phyloP scores from a whole-genome alignment of 169 alveolate genomes.

The Cryptosporidium parvum region DNA sequence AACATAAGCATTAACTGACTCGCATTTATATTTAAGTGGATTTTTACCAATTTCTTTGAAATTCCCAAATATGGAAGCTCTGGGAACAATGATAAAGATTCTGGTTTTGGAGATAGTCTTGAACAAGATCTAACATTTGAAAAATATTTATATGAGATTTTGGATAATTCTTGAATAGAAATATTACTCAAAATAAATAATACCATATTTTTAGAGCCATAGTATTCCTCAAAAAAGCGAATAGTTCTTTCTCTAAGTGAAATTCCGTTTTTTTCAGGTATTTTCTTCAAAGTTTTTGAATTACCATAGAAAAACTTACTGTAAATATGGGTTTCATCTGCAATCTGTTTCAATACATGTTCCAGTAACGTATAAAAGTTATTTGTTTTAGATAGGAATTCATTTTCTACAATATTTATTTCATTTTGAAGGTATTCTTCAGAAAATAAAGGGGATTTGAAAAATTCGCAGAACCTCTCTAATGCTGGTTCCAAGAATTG shows the following conservation, averaged over 20 bases:
- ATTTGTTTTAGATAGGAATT: constrained; percentile 40
- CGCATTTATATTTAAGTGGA: neutral
- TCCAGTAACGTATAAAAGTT: constrained; percentile 34
- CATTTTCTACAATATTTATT: constrained; percentile 29
- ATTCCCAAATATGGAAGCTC: constrained; percentile 37
- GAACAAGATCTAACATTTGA: constrained; percentile 1
- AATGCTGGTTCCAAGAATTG: constrained; percentile 33
- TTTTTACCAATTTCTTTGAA: constrained; percentile 1
- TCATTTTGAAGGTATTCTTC: constrained; percentile 30
- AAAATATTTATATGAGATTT: constrained; percentile 10
- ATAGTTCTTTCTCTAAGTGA: constrained; percentile 30
- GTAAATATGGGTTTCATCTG: constrained; percentile 46
- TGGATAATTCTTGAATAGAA: neutral
- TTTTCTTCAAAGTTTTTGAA: neutral
- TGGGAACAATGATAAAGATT: constrained; percentile 11
- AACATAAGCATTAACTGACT: constrained; percentile 22
- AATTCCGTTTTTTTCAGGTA: constrained; percentile 35
- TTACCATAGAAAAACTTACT: constrained; percentile 50
- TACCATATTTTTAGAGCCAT: constrained; percentile 43
- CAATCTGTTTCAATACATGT: constrained; percentile 20
- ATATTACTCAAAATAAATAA: constrained; percentile 22
- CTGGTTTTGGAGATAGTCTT: neutral
- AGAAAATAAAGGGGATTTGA: constrained; percentile 43
- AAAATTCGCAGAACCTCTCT: constrained; percentile 53
- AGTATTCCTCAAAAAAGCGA: constrained; percentile 35